A percentile compares a stretch with the other conserved stretches of the same genome.
phyloP scores from a whole-genome alignment of 345 rosid genomes.

The Geranium brycei region DNA sequence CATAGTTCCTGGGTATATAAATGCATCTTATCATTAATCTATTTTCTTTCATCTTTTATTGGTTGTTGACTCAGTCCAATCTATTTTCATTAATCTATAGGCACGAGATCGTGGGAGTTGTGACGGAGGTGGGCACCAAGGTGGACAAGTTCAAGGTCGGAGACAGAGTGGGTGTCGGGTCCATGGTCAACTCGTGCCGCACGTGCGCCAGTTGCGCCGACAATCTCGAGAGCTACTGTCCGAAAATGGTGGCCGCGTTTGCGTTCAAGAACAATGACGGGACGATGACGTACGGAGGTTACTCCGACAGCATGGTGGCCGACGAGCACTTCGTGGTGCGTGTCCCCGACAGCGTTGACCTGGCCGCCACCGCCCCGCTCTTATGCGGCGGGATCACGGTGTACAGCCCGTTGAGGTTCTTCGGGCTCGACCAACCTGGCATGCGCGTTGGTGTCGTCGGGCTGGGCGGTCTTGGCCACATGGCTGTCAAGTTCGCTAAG shows the following conservation, averaged over 20 bases:
- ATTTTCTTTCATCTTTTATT: neutral
- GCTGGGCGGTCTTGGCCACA: conserved; percentile 43
- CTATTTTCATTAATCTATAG: no score
- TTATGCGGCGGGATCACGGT: conserved; percentile 67
- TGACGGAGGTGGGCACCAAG: conserved; percentile 26
- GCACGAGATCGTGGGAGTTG: conserved; percentile 35
- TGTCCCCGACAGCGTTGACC: conserved; percentile 39
- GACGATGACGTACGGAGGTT: conserved; percentile 24
- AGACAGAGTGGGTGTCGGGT: conserved; percentile 34
- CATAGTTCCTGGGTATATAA: conserved; percentile 28
- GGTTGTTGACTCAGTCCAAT: conserved; percentile 11
- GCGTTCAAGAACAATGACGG: conserved; percentile 11
- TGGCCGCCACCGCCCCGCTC: conserved; percentile 47
- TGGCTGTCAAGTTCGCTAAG: conserved; percentile 42
- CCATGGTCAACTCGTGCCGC: conserved; percentile 25
- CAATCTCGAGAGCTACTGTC: conserved; percentile 15
- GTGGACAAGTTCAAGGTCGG: conserved; percentile 29
- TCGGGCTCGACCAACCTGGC: conserved; percentile 22
- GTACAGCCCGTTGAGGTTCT: conserved; percentile 51
- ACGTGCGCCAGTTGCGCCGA: conserved; percentile 7
- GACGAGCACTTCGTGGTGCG: conserved; percentile 38
- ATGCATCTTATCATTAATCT: neutral
- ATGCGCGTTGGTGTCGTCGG: conserved; percentile 34
- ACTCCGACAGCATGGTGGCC: conserved; percentile 37
- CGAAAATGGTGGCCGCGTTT: conserved; percentile 4